Percentiles rank a stretch among this genome's conserved stretches.
These are phyloP conservation scores for Fraxinus sp. DNA, from an alignment of 305 asterid genomes.

Conservation along the genomic window DNA sequence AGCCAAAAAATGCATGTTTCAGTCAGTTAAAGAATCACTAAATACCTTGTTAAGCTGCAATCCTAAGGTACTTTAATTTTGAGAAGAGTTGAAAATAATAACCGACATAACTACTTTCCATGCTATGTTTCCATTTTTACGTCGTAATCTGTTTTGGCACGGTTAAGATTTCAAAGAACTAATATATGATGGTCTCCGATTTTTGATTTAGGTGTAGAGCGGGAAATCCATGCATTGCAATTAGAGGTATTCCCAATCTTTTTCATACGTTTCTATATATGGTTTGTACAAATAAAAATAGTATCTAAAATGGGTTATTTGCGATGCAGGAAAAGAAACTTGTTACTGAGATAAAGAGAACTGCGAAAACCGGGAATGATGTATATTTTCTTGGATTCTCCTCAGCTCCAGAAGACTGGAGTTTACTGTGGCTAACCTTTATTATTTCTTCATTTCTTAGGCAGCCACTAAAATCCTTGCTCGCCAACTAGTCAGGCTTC, in stretches of 20 bases:
- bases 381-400: not conserved
- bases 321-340: constrained; percentile 66
- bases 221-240: constrained; percentile 60
- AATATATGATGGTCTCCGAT: constrained; percentile 10
- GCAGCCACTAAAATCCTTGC: constrained; percentile 89
- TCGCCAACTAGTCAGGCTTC: constrained; percentile 78
- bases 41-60: not conserved
- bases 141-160: not conserved
- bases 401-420: not conserved
- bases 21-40: not conserved
- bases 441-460: constrained; percentile 35
- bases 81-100: not conserved
- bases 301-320: constrained; percentile 1
- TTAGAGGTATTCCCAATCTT: constrained; percentile 45
- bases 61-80: not conserved
- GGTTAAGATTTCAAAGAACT: not conserved
- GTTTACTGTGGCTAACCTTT: not conserved
- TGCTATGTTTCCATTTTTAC: not conserved
- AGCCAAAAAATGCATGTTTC: not conserved
- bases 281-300: not conserved
- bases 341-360: constrained; percentile 69
- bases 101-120: not conserved
- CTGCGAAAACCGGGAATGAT: constrained; percentile 74
- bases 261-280: not conserved
- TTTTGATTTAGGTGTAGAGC: constrained; percentile 51